A percentile compares a stretch with the other conserved stretches of the same genome.
These are phyloP conservation scores for Chondrostereum purpureum DNA, from an alignment of 1,284 basidiomycete genomes.

Conservation along the genomic window DNA sequence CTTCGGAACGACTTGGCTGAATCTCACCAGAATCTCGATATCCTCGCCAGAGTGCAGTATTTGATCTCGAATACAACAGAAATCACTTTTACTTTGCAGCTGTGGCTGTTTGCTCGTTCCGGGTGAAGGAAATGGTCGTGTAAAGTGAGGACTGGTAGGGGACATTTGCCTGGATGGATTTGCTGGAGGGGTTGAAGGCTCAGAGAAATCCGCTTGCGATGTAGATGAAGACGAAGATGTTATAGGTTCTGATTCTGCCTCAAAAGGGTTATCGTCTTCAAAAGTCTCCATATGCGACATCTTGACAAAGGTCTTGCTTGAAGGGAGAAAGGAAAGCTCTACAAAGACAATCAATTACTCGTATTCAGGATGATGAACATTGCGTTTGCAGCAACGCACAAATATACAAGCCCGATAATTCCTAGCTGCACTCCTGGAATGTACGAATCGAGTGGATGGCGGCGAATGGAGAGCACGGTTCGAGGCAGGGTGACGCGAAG, in stretches of 20 bases:
- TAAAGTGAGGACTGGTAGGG: slow-evolving; percentile 32
- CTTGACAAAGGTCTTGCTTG: no score
- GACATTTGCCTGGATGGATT: slow-evolving; percentile 35
- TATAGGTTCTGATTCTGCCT: slow-evolving; percentile 50
- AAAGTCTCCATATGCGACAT: slow-evolving; percentile 50
- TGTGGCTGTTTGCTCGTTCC: slow-evolving; percentile 47
- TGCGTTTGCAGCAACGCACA: no score
- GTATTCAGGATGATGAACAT: no score
- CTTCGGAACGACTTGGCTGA: slow-evolving; percentile 26
- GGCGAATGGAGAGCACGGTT: no score
- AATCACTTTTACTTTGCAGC: slow-evolving; percentile 56
- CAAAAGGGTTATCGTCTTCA: slow-evolving; percentile 79
- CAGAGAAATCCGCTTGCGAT: slow-evolving; percentile 55
- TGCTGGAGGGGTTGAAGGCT: slow-evolving; percentile 52
- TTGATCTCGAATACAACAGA: slow-evolving; percentile 67
- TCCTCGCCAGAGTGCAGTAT: slow-evolving; percentile 77
- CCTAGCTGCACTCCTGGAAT: no score
- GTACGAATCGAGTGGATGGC: no score
- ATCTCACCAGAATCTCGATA: slow-evolving; percentile 60
- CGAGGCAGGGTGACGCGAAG: no score
- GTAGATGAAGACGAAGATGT: slow-evolving; percentile 57
- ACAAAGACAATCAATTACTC: no score
- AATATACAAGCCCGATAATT: no score
- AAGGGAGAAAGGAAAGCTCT: no score
- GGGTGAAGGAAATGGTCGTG: slow-evolving; percentile 46